Base-by-base conservation (phyloP, 371 early-diverging fungal genomes). In the Mycotypha africana region DNA sequence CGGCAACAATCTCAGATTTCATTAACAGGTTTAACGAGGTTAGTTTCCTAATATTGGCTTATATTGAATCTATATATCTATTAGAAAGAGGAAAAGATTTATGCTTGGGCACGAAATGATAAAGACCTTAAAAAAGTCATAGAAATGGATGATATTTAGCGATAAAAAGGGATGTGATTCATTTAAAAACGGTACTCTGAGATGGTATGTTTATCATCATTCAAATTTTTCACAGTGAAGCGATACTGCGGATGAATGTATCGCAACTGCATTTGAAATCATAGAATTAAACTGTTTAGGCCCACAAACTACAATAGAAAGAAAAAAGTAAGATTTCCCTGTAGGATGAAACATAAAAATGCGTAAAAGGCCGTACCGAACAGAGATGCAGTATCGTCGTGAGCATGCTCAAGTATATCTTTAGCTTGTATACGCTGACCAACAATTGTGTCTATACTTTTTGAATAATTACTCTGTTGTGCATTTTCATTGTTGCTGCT, bases 171-270 rank as follows among this genome's bases (percentile, higher is more conserved):
- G n/a, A n/a, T n/a, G n/a, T n/a, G n/a, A n/a, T n/a, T n/a, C n/a
- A n/a, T n/a, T n/a, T n/a, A n/a, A n/a, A n/a, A n/a, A n/a, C n/a
- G n/a, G n/a, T n/a, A n/a, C n/a, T n/a, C n/a, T n/a, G n/a, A n/a
- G n/a, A n/a, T n/a, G n/a, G n/a, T n/a, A n/a, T n/a, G n/a, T 28
- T 28, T 28, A 5, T 45, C 57, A 71, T 36, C 62, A 67, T 30
- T 58, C 56, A 53, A 74, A 74, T 7, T 58, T 58, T 53, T 74
- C 70, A 25, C 64, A 63, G 24, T 61, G 64, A 31, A 70, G 49
- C 30, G 45, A 37, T 0, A 62, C 53, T 19, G 20, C 33, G 22
- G 24, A 45, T 21, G 49, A 49, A 9, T 49, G 53, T 3, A 32
- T 17, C 2, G 62, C 64, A 12, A 74, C 58, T 7, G 38, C 42